Percentiles rank a stretch among this genome's conserved stretches.
Conservation (phyloP, 2,329 filamentous ascomycete species). For the Aspergillus aculeatus region DNA sequence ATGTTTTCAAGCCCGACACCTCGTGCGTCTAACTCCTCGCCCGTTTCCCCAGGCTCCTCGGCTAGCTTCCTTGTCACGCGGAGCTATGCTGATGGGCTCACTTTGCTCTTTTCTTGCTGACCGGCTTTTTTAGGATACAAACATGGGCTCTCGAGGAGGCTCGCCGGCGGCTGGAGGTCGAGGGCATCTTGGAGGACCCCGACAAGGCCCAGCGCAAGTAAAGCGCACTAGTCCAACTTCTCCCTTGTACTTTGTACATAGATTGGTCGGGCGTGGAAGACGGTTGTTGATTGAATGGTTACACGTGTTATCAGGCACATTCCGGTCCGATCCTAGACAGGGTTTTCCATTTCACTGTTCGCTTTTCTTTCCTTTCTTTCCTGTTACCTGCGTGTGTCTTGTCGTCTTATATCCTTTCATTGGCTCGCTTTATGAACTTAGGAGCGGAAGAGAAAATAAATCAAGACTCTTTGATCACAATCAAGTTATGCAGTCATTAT, state of each 20-base stretch:
- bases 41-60: not conserved
- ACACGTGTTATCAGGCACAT: slow-evolving; percentile 31
- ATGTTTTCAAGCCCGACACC: slow-evolving; percentile 97
- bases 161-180: slow-evolving; percentile 86
- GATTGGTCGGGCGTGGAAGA: slow-evolving; percentile 33
- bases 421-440: slow-evolving; percentile 13
- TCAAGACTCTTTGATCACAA: not conserved
- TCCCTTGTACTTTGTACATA: slow-evolving; percentile 45
- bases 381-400: slow-evolving; percentile 24
- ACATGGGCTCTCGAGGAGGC: slow-evolving; percentile 99
- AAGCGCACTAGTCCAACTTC: slow-evolving; percentile 23
- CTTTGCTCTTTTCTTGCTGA: slow-evolving; percentile 19
- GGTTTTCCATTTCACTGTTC: slow-evolving; percentile 29
- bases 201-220: slow-evolving; percentile 56
- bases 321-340: slow-evolving; percentile 36
- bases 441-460: slow-evolving; percentile 14
- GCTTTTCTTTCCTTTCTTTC: slow-evolving; percentile 25
- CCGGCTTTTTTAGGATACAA: slow-evolving; percentile 71
- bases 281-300: slow-evolving; percentile 30
- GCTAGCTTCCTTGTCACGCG: not conserved
- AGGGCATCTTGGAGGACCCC: slow-evolving; percentile 87
- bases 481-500: not conserved
- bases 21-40: slow-evolving; percentile 67
- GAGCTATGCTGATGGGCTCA: not conserved
- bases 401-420: slow-evolving; percentile 20